Percentiles rank a stretch among this genome's conserved stretches.
These are phyloP conservation scores for Pestalotiopsis sp. DNA, from an alignment of 2,329 filamentous ascomycete genomes.

Conservation along the genomic window DNA sequence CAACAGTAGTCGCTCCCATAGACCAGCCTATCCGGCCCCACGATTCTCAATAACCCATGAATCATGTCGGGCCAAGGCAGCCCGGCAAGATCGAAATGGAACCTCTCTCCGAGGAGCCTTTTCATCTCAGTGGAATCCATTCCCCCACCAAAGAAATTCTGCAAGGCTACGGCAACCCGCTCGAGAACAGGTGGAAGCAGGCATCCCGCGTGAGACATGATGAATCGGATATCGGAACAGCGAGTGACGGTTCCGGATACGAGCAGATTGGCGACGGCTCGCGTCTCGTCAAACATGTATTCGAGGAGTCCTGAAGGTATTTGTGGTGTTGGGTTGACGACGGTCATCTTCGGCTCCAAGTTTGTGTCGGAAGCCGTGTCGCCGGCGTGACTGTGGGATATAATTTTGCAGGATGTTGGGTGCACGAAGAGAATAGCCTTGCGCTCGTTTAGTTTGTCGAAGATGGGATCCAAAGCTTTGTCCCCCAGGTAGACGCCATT, in stretches of 20 bases:
- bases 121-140: constrained; percentile 9
- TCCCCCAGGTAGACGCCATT: constrained; percentile 6
- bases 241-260: constrained; percentile 6
- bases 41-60: constrained; percentile 2
- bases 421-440: constrained; percentile 1
- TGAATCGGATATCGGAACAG: constrained; percentile 1
- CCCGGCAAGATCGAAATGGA: constrained; percentile 8
- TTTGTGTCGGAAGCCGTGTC: background rate
- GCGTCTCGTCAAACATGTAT: constrained; percentile 12
- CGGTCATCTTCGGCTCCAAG: background rate
- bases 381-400: background rate
- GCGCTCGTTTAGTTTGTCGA: constrained; percentile 3
- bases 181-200: constrained; percentile 5
- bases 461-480: constrained; percentile 8
- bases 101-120: background rate
- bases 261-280: constrained; percentile 3
- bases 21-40: constrained; percentile 7
- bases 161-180: constrained; percentile 2
- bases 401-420: constrained; percentile 5
- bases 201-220: constrained; percentile 10
- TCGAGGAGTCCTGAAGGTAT: constrained; percentile 3
- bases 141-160: constrained; percentile 6
- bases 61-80: constrained; percentile 10
- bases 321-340: constrained; percentile 3
- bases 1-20: constrained; percentile 10